phyloP scores from a whole-genome alignment of 441 rosid species.

The Breynia disticha region DNA sequence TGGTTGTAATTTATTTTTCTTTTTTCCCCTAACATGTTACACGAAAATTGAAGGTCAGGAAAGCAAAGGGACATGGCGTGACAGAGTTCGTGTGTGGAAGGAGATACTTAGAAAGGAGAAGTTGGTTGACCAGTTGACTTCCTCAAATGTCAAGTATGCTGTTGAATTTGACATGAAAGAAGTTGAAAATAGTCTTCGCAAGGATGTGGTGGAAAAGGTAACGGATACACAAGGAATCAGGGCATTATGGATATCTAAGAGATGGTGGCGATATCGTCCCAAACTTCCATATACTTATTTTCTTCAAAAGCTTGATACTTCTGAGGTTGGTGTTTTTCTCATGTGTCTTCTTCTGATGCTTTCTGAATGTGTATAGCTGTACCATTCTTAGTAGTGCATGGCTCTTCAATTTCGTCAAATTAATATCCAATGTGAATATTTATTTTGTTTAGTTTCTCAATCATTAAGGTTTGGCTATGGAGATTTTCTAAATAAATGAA shows the following conservation, averaged over 20 bases:
- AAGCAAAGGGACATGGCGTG: slow-evolving; percentile 58
- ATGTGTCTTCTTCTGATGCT: slow-evolving; percentile 6
- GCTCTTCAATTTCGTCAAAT: no score
- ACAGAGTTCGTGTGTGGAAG: slow-evolving; percentile 69
- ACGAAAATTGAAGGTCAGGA: slow-evolving; percentile 39
- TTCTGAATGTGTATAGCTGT: background rate
- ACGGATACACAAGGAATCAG: slow-evolving; percentile 56
- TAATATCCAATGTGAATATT: no score
- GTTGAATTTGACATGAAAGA: slow-evolving; percentile 97
- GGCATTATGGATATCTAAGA: slow-evolving; percentile 92
- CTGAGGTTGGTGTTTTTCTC: slow-evolving; percentile 50
- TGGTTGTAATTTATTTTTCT: no score
- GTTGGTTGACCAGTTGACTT: slow-evolving; percentile 51
- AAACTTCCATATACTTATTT: slow-evolving; percentile 87
- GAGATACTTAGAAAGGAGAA: slow-evolving; percentile 62
- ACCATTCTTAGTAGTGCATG: background rate
- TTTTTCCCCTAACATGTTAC: slow-evolving; percentile 12
- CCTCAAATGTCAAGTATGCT: slow-evolving; percentile 57
- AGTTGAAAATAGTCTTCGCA: slow-evolving; percentile 89
- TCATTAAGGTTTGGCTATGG: no score
- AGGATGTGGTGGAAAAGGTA: slow-evolving; percentile 58
- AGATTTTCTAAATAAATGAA: no score
- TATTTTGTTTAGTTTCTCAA: no score
- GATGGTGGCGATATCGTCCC: slow-evolving; percentile 99
- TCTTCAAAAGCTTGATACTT: slow-evolving; percentile 83